Base-by-base conservation (phyloP, 2,329 filamentous ascomycete species). In the Talaromyces sp. region DNA sequence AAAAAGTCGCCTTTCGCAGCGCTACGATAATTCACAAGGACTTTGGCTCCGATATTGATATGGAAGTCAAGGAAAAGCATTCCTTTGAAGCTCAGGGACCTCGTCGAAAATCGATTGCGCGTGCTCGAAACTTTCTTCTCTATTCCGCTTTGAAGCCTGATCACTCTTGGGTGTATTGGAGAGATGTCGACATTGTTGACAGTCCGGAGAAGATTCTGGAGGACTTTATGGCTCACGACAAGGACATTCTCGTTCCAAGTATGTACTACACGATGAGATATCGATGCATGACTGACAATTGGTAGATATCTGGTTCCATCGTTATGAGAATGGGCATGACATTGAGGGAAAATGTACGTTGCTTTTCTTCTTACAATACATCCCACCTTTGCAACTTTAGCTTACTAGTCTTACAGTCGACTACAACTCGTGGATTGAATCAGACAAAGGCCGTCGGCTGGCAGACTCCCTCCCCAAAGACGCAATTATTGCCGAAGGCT, bases 341-440 rank as follows among this genome's bases (percentile, higher is more conserved):
- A 94, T 98, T 71, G 95, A 99, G 81, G 95, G 95, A 69, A 89
- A 92, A 85, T 99, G 92, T 95, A 83, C 81, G 90, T 36, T 36
- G 11, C 34, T 15, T 58, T 61, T n/a, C 36, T 63, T 27, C 22
- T 15, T 22, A 56, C 49, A 61, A 15, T 36, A 15, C 15, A 36
- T 36, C 4, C 13, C 34, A 15, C 34, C 11, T 36, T 36, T 36
- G 13, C 34, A 36, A 15, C 34, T 36, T 36, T 36, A 36, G 62
- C 62, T 64, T 53, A 64, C 43, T 34, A 19, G 38, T 29, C 8
- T 36, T 65, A 22, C 67, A 95, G 92, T 98, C 75, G 95, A 99
- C 77, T 99, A 99, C 83, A 99, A 99, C 80, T 98, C 95, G 1
- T 99, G 95, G 95, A 87, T 96, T 72, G 95, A 99, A 81, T 94